A percentile compares a stretch with the other conserved stretches of the same genome.
phyloP scores from a whole-genome alignment of 2,329 filamentous ascomycete genomes.

The Aureobasidium sp. region DNA sequence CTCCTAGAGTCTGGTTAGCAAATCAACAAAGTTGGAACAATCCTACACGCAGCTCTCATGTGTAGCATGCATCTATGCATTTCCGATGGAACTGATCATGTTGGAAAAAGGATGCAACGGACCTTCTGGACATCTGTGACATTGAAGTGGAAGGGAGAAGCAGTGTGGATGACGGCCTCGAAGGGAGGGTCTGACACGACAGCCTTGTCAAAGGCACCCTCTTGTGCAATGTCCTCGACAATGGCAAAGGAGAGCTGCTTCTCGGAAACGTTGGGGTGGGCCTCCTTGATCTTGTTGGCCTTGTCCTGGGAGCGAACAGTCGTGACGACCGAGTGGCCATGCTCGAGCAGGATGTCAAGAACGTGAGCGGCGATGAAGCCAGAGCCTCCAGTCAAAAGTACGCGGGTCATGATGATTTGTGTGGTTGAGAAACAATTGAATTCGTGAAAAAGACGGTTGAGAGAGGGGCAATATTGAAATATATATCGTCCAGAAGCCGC shows the following conservation, averaged over 20 bases:
- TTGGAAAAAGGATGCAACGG: neutral
- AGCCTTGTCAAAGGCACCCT: conserved; percentile 59
- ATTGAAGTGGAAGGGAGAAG: conserved; percentile 66
- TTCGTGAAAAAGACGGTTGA: neutral
- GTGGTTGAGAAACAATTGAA: neutral
- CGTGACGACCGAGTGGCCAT: conserved; percentile 50
- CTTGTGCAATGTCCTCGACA: conserved; percentile 64
- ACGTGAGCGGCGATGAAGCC: conserved; percentile 61
- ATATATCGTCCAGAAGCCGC: neutral
- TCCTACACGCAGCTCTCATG: neutral
- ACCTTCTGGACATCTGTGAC: conserved; percentile 63
- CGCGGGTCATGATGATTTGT: conserved; percentile 22
- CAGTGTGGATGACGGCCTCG: conserved; percentile 67
- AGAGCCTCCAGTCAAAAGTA: conserved; percentile 43
- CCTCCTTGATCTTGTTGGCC: conserved; percentile 52
- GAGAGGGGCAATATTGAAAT: conserved; percentile 3
- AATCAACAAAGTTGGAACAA: neutral
- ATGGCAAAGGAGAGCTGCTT: conserved; percentile 57
- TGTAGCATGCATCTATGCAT: neutral
- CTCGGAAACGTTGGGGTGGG: conserved; percentile 44
- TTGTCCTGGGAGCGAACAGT: conserved; percentile 57
- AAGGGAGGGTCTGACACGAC: conserved; percentile 58
- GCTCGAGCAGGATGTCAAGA: conserved; percentile 50
- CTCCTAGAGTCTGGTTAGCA: conserved; percentile 25
- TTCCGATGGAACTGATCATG: neutral